Evolutionary conservation across 2,329 filamentous ascomycete species (phyloP).

Genomic region (Myotisia sp.): DNA sequence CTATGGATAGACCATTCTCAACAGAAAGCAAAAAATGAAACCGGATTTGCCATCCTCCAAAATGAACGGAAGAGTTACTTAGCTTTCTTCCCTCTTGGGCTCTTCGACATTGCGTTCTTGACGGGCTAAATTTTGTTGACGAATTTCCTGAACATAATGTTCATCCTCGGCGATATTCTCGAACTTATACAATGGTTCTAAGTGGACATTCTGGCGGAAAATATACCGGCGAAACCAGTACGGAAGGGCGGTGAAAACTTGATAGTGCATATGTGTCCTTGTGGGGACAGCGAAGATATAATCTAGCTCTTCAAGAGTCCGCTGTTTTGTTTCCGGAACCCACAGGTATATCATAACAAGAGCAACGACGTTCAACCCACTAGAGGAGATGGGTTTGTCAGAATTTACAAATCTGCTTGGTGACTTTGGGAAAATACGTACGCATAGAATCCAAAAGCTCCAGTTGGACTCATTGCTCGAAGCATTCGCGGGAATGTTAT

Average conservation of each 20-base stretch:
- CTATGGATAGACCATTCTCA: too few species aligned
- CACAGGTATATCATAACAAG: slow-evolving; percentile 51
- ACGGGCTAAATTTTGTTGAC: background rate
- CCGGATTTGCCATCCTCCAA: too few species aligned
- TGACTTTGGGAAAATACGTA: slow-evolving; percentile 16
- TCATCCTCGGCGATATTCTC: slow-evolving; percentile 18
- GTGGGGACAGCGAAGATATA: slow-evolving; percentile 46
- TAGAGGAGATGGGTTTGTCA: slow-evolving; percentile 16
- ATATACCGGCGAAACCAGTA: slow-evolving; percentile 49
- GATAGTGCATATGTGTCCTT: slow-evolving; percentile 42
- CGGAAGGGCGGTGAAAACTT: slow-evolving; percentile 42
- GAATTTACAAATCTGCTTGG: background rate
- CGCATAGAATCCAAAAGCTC: slow-evolving; percentile 48
- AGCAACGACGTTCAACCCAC: slow-evolving; percentile 45
- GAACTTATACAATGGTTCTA: slow-evolving; percentile 41
- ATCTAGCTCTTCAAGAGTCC: slow-evolving; percentile 45
- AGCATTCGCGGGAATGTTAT: slow-evolving; percentile 38
- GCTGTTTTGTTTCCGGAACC: slow-evolving; percentile 43
- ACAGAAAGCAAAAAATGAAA: too few species aligned
- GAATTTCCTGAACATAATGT: background rate
- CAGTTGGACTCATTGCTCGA: slow-evolving; percentile 34
- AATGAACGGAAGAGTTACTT: too few species aligned
- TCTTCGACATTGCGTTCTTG: too few species aligned
- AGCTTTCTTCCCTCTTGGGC: too few species aligned
- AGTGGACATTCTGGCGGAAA: slow-evolving; percentile 33